phyloP scores from a whole-genome alignment of 441 rosid species.

The Brassica hybrid region DNA sequence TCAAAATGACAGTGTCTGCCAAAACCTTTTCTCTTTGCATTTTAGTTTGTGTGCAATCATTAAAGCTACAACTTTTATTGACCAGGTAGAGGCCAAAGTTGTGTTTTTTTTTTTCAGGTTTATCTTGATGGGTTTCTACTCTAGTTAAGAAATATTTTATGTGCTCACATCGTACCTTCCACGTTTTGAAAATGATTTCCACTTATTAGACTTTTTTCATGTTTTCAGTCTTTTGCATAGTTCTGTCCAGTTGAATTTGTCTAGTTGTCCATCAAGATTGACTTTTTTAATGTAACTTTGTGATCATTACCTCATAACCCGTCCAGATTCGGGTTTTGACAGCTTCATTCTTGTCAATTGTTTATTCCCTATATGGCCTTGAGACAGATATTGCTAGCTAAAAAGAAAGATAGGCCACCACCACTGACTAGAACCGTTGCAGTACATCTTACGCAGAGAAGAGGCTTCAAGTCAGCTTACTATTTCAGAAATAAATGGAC shows the following conservation, averaged over 20 bases:
- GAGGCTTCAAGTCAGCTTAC: background rate
- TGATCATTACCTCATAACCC: background rate
- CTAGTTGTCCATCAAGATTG: too few species aligned
- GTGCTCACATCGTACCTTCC: background rate
- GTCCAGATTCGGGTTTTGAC: background rate
- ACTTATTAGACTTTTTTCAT: background rate
- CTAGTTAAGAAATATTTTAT: background rate
- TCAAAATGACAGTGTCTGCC: background rate
- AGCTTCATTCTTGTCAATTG: background rate
- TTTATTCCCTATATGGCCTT: background rate
- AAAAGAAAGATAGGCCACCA: background rate
- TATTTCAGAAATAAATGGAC: conserved; percentile 15
- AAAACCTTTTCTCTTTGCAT: background rate
- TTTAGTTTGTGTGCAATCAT: background rate
- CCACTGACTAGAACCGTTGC: background rate
- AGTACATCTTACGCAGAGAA: background rate
- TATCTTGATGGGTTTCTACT: background rate
- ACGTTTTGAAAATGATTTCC: background rate
- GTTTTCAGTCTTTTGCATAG: background rate
- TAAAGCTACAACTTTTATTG: background rate
- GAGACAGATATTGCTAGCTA: background rate
- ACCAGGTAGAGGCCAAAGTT: background rate
- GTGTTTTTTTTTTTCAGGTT: background rate
- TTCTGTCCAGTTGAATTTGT: too few species aligned
- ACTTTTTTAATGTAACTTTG: too few species aligned